phyloP scores from a whole-genome alignment of 1,284 basidiomycete genomes.

The Ceratorhiza oryzae-sativae region DNA sequence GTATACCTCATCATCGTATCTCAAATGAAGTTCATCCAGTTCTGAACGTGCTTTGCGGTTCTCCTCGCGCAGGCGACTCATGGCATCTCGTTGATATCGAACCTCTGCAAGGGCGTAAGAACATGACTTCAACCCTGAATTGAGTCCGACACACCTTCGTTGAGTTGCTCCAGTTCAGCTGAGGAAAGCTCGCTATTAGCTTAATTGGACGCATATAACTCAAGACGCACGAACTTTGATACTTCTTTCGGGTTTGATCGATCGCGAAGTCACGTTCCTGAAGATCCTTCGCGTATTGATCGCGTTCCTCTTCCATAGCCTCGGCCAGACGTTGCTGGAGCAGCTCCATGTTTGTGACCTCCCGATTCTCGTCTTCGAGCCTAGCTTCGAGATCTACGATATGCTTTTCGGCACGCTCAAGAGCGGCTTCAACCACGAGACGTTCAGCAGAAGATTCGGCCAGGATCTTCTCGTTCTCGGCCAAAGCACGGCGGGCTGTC shows the following conservation, averaged over 20 bases:
- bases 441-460: slow-evolving; percentile 62
- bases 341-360: slow-evolving; percentile 69
- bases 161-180: slow-evolving; percentile 78
- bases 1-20: slow-evolving; percentile 79
- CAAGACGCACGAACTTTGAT: slow-evolving; percentile 63
- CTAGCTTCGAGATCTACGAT: slow-evolving; percentile 68
- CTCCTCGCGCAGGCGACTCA: slow-evolving; percentile 79
- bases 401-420: slow-evolving; percentile 62
- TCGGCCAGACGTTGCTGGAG: slow-evolving; percentile 70
- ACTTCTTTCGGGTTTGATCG: slow-evolving; percentile 82
- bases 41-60: slow-evolving; percentile 78
- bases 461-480: slow-evolving; percentile 68
- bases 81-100: slow-evolving; percentile 74
- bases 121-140: background rate
- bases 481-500: slow-evolving; percentile 65
- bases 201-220: slow-evolving; percentile 19
- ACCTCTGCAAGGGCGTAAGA: slow-evolving; percentile 59
- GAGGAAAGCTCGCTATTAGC: slow-evolving; percentile 23
- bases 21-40: slow-evolving; percentile 76
- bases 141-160: slow-evolving; percentile 62
- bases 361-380: slow-evolving; percentile 71
- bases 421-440: slow-evolving; percentile 60
- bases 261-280: slow-evolving; percentile 76
- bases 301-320: slow-evolving; percentile 77
- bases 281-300: slow-evolving; percentile 77